Evolutionary conservation across 495 filamentous ascomycete genomes (phyloP), one percentile per base, ranked within the genome.

Genomic region (Amorphotheca resinae): DNA sequence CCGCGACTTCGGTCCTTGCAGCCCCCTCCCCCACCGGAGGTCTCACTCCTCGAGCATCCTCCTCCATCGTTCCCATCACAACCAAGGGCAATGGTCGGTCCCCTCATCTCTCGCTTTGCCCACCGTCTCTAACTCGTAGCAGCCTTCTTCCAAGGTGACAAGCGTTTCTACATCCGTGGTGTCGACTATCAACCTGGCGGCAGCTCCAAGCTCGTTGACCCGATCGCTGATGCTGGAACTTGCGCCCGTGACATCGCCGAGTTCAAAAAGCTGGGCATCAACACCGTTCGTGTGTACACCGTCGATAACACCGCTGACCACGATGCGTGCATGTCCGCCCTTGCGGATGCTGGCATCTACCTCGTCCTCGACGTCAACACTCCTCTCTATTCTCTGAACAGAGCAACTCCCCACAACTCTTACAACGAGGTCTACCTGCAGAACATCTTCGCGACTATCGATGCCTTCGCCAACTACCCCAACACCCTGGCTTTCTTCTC

Each of bases 401-500:
- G 88, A 23, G 76, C 67, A 33, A 64, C 78, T 15, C 87, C 89
- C 33, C 67, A 61, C 9, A 59, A 62, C 2, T 95, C 89, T 7
- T 98, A 98, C 77, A 98, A 95, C 61, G 72, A 77, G 40, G 76
- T 76, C 39, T 98, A 98, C 56, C 74, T 95, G 21, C 87, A 95
- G 66, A 87, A 81, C 62, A 66, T 95, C 55, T 95, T 95, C 59
- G 82, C 89, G 11, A 95, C 89, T 46, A 76, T 95, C 48, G 88
- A 95, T 58, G 79, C 71, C 41, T 95, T 96, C 55, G 68, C 72
- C 52, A 79, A 82, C 54, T 96, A 94, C 64, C 64, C 69, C 66
- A 96, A 96, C 68, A 88, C 82, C 9, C 68, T 95, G 35, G 82
- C 84, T 38, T 95, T 95, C 77, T 95, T 95, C 71, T 93, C 88